Conservation (phyloP, 306 rosid genomes). For the Elaeagnus macrophylla region DNA sequence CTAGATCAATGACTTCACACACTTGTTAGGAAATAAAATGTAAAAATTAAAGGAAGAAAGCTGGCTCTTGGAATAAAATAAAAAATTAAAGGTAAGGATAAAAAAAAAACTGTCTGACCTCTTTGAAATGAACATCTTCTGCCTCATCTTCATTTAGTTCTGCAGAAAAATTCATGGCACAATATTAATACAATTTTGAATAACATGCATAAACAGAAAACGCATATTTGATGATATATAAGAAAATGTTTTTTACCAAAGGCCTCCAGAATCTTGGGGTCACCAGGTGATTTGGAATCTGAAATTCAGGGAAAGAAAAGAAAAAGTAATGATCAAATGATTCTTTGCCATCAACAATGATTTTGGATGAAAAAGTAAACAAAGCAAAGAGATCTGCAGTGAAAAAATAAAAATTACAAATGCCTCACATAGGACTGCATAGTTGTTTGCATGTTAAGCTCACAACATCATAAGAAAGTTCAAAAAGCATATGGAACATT, state of each 20-base stretch:
- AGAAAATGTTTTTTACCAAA: constrained; percentile 51
- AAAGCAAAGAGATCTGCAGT: too few relatives aligned
- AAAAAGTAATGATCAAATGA: background rate
- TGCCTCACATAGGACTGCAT: too few relatives aligned
- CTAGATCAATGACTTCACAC: background rate
- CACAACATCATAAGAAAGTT: too few relatives aligned
- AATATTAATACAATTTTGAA: too few relatives aligned
- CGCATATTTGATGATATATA: constrained; percentile 8
- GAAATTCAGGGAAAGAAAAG: constrained; percentile 26
- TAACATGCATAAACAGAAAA: too few relatives aligned
- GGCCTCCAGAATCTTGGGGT: constrained; percentile 73
- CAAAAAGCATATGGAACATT: too few relatives aligned
- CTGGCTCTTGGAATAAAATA: background rate
- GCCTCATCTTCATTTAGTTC: constrained; percentile 85
- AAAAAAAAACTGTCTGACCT: constrained; percentile 39
- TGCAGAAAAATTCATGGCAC: constrained; percentile 31
- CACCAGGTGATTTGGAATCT: constrained; percentile 76
- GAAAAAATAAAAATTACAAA: too few relatives aligned
- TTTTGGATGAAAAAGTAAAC: too few relatives aligned
- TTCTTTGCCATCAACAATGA: background rate
- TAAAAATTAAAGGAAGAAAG: background rate
- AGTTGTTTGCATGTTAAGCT: too few relatives aligned
- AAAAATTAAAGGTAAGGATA: constrained; percentile 8
- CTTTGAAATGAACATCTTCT: constrained; percentile 82
- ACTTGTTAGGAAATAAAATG: background rate